Percentiles rank a stretch among this genome's conserved stretches.
Conservation (phyloP, 441 rosid genomes). For the Populus hybrid region DNA sequence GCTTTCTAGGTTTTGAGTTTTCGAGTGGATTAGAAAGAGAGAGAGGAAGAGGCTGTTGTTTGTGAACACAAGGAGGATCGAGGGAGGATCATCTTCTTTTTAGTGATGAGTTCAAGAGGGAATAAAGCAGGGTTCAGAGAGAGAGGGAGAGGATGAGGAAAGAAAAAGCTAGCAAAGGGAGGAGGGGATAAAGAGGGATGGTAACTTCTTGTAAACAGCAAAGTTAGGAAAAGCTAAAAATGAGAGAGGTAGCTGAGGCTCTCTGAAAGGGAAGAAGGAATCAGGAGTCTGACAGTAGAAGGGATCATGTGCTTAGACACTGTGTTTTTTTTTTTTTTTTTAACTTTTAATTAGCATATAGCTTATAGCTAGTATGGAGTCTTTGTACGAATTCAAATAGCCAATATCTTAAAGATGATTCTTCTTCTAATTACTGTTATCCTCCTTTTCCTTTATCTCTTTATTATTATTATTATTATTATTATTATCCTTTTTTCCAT, state of each 20-base stretch:
- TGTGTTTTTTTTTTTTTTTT: constrained; percentile 16
- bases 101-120: constrained; percentile 56
- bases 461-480: background rate
- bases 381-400: constrained; percentile 46
- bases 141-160: constrained; percentile 17
- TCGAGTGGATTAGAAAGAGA: constrained; percentile 26
- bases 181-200: constrained; percentile 46
- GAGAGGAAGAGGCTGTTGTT: constrained; percentile 39
- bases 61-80: constrained; percentile 65
- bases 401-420: constrained; percentile 44
- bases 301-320: constrained; percentile 47
- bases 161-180: constrained; percentile 23
- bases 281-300: constrained; percentile 46
- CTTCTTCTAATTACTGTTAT: constrained; percentile 37
- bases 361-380: background rate
- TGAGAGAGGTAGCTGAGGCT: constrained; percentile 9
- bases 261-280: constrained; percentile 25
- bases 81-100: constrained; percentile 51
- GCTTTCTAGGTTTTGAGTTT: constrained; percentile 26
- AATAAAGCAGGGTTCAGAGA: constrained; percentile 45
- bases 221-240: constrained; percentile 28
- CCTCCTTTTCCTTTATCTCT: constrained; percentile 5
- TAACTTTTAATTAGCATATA: constrained; percentile 1
- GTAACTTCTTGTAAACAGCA: constrained; percentile 65
- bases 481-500: background rate